A percentile compares a stretch with the other conserved stretches of the same genome.
Conservation (phyloP, 2,329 filamentous ascomycete genomes). For the Sclerotiophoma versabilis region DNA sequence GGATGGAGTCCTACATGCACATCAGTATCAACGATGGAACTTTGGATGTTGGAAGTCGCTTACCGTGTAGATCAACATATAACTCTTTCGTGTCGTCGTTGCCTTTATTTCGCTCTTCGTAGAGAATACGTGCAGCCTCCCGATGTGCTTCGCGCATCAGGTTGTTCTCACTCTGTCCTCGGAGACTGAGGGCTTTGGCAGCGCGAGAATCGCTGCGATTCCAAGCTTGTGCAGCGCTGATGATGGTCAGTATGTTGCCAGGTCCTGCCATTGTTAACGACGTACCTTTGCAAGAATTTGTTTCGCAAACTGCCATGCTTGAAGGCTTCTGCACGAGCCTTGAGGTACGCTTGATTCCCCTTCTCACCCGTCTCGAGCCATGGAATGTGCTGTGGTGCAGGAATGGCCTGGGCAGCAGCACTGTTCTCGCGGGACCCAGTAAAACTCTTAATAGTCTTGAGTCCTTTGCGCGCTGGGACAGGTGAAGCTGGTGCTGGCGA, state of each 20-base stretch:
- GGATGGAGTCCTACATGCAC: conserved; percentile 75
- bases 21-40: conserved; percentile 9
- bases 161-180: conserved; percentile 95
- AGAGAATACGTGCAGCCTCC: conserved; percentile 88
- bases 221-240: conserved; percentile 94
- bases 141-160: conserved; percentile 97
- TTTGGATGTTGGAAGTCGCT: conserved; percentile 1
- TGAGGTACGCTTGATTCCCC: conserved; percentile 93
- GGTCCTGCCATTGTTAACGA: conserved; percentile 26
- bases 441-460: conserved; percentile 71
- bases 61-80: conserved; percentile 89
- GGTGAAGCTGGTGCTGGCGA: conserved; percentile 80
- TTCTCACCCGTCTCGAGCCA: conserved; percentile 94
- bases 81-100: conserved; percentile 69
- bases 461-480: conserved; percentile 62
- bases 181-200: conserved; percentile 90
- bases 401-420: conserved; percentile 80
- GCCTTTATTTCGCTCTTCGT: conserved; percentile 89
- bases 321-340: conserved; percentile 93
- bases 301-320: conserved; percentile 96
- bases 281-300: conserved; percentile 92
- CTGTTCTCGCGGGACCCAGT: conserved; percentile 77
- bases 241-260: conserved; percentile 13
- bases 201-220: conserved; percentile 96
- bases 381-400: conserved; percentile 87